A percentile compares a stretch with the other conserved stretches of the same genome.
phyloP scores from a whole-genome alignment of 805 yeast genomes.

The Metschnikowia bowlesiae region DNA sequence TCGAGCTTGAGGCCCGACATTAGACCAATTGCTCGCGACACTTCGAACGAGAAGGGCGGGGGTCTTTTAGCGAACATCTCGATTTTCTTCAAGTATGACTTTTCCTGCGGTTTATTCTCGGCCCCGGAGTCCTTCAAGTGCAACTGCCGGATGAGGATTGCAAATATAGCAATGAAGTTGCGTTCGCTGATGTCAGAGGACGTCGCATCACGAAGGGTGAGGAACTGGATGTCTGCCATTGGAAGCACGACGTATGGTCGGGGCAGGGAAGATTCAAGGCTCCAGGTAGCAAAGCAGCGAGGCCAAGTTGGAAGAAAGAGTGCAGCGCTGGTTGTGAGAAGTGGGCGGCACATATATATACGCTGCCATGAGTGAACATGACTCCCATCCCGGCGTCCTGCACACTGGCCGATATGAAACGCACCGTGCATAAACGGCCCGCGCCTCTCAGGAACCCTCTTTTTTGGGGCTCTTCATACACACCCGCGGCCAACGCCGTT shows the following conservation, averaged over 20 bases:
- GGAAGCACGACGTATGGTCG: background rate
- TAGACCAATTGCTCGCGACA: conserved; percentile 45
- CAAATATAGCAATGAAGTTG: conserved; percentile 58
- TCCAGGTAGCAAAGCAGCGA: background rate
- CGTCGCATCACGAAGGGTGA: conserved; percentile 4
- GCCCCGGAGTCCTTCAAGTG: conserved; percentile 16
- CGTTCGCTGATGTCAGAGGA: conserved; percentile 35
- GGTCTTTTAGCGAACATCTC: conserved; percentile 16
- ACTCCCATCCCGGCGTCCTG: background rate
- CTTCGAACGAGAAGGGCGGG: conserved; percentile 51
- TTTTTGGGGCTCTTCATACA: background rate
- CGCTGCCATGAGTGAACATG: background rate
- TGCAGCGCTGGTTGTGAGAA: background rate
- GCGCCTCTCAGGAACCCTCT: background rate
- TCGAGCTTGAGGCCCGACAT: conserved; percentile 49
- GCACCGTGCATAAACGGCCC: background rate
- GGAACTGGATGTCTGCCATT: background rate
- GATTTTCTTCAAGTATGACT: background rate
- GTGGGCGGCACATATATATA: background rate
- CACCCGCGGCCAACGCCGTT: background rate
- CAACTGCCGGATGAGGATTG: conserved; percentile 44
- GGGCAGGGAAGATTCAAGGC: background rate
- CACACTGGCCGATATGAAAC: background rate
- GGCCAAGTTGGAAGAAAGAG: background rate
- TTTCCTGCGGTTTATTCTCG: background rate